Evolutionary conservation across 495 filamentous ascomycete genomes (phyloP), one percentile per base, ranked within the genome.

Genomic region (Parmelia sp.): DNA sequence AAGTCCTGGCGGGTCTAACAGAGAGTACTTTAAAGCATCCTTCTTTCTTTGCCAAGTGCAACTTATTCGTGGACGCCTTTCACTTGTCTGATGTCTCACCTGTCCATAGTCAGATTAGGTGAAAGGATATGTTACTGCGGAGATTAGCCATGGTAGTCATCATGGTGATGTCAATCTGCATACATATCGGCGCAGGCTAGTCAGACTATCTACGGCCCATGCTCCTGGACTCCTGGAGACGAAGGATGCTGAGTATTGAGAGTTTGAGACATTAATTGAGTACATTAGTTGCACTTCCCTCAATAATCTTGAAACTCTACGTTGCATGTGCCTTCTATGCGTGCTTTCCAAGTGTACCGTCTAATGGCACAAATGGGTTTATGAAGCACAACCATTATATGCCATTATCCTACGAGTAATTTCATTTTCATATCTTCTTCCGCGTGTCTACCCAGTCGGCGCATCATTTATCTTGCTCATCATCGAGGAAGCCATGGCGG

Each of bases 81-180:
- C 5, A n/a, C n/a, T n/a, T n/a, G n/a, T n/a, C n/a, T n/a, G n/a
- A n/a, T n/a, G n/a, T n/a, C n/a, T n/a, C n/a, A n/a, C 5, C 11
- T 19, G 7, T 44, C 40, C 3, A n/a, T 45, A 21, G n/a, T 45
- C 42, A 9, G 6, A 45, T 45, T 45, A 19, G 2, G 21, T 45
- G 11, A 25, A 49, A 25, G 4, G 10, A 29, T 0, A 7, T 4
- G 14, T 15, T 53, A 17, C 25, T 14, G 23, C 23, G 4, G 49
- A 40, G 35, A 58, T 11, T 37, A 58, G 11, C 31, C 15, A 21
- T 15, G 19, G 9, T n/a, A n/a, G n/a, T n/a, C n/a, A n/a, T n/a
- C n/a, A n/a, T n/a, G n/a, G n/a, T 58, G 56, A 58, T 58, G 56
- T 58, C 56, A 58, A 36, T 12, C 6, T 23, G n/a, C 56, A 39